These are phyloP conservation scores for Erythrobasidium hasegawianum DNA, from an alignment of 1,284 basidiomycete species.

Conservation along the genomic window DNA sequence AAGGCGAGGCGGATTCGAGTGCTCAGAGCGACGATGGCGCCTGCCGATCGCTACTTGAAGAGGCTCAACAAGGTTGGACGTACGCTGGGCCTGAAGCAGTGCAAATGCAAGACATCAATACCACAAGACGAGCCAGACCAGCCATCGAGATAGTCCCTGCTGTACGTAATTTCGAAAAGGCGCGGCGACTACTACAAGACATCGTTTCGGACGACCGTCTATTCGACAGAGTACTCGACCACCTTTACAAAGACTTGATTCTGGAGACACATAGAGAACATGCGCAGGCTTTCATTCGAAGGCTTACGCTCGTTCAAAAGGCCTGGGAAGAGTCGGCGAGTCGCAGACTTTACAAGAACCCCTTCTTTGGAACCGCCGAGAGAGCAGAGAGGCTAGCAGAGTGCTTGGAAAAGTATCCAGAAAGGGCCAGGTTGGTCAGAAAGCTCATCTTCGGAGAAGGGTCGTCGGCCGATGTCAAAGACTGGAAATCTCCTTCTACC, in stretches of 20 bases:
- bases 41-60: too few species aligned
- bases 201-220: slow-evolving; percentile 2
- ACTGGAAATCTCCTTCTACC: slow-evolving; percentile 11
- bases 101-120: too few species aligned
- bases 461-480: slow-evolving; percentile 3
- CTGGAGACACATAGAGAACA: slow-evolving; percentile 9
- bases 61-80: too few species aligned
- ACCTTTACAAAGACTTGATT: slow-evolving; percentile 5
- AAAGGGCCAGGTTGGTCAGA: not conserved
- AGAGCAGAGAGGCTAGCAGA: not conserved
- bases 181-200: too few species aligned
- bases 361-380: not conserved
- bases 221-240: slow-evolving; percentile 1
- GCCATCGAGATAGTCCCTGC: too few species aligned
- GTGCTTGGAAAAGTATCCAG: not conserved
- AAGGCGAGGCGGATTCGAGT: too few species aligned
- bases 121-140: too few species aligned
- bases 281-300: slow-evolving; percentile 11
- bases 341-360: slow-evolving; percentile 3
- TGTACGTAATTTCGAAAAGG: too few species aligned
- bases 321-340: slow-evolving; percentile 19
- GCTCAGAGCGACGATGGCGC: too few species aligned
- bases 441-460: slow-evolving; percentile 19
- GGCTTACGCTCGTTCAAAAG: slow-evolving; percentile 8
- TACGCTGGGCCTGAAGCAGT: too few species aligned